A percentile compares a stretch with the other conserved stretches of the same genome.
phyloP scores from a whole-genome alignment of 2,329 filamentous ascomycete species.

The Calonectria montana region DNA sequence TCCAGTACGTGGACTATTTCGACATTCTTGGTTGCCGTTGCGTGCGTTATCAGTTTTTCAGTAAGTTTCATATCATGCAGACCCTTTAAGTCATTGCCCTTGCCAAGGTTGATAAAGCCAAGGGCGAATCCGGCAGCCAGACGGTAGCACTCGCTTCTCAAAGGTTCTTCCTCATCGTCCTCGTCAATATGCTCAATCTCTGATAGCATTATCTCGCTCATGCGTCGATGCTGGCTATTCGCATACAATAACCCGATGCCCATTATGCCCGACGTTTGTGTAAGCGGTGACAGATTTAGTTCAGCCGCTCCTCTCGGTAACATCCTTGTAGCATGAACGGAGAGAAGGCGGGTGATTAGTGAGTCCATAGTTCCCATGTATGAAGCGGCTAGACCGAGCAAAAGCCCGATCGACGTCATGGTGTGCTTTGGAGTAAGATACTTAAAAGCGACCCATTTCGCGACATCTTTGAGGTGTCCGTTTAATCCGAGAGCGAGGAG shows the following conservation, averaged over 20 bases:
- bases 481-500: slow-evolving; percentile 91
- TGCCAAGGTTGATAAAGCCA: slow-evolving; percentile 93
- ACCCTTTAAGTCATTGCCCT: slow-evolving; percentile 87
- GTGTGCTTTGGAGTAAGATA: slow-evolving; percentile 99
- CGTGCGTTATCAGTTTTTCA: slow-evolving; percentile 86
- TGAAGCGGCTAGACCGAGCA: slow-evolving; percentile 91
- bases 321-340: slow-evolving; percentile 96
- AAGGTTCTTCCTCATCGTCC: slow-evolving; percentile 83
- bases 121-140: slow-evolving; percentile 93
- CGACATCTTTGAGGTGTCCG: slow-evolving; percentile 91
- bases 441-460: slow-evolving; percentile 99
- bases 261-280: slow-evolving; percentile 97
- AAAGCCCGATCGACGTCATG: slow-evolving; percentile 97
- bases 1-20: slow-evolving; percentile 94
- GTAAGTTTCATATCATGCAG: slow-evolving; percentile 94
- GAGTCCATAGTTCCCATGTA: slow-evolving; percentile 98
- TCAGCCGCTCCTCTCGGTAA: slow-evolving; percentile 92
- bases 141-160: slow-evolving; percentile 96
- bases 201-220: slow-evolving; percentile 99
- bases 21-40: slow-evolving; percentile 90
- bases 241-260: slow-evolving; percentile 95
- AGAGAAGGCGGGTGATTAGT: slow-evolving; percentile 89
- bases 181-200: slow-evolving; percentile 90
- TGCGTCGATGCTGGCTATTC: slow-evolving; percentile 94
- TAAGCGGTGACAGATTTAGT: slow-evolving; percentile 90